Evolutionary conservation across 495 filamentous ascomycete genomes (phyloP).

Genomic region (Hyaloscypha variabilis): DNA sequence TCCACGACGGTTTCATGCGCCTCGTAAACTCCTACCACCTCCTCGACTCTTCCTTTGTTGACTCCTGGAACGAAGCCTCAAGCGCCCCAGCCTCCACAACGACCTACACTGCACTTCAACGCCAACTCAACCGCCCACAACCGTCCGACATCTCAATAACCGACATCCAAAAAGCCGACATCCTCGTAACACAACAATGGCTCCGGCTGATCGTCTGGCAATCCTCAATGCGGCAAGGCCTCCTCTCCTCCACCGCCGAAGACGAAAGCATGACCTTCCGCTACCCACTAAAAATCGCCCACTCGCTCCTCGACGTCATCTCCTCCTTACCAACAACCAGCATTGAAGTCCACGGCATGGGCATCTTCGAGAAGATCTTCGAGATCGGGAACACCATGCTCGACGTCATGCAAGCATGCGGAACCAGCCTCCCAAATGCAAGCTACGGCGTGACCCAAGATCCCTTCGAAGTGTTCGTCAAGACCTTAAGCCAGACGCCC

Average conservation of each 20-base stretch:
- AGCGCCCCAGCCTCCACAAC: conserved; percentile 22
- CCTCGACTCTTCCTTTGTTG: conserved; percentile 39
- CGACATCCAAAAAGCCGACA: conserved; percentile 62
- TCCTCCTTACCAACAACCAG: conserved; percentile 51
- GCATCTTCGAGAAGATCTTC: conserved; percentile 61
- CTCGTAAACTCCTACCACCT: conserved; percentile 51
- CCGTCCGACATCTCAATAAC: conserved; percentile 42
- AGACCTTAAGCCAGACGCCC: conserved; percentile 29
- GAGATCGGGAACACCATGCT: conserved; percentile 58
- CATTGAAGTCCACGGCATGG: conserved; percentile 63
- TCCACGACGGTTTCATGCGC: conserved; percentile 55
- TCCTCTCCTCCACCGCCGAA: conserved; percentile 46
- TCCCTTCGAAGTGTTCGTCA: conserved; percentile 29
- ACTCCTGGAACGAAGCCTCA: conserved; percentile 38
- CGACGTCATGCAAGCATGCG: conserved; percentile 48
- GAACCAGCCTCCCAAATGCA: conserved; percentile 9
- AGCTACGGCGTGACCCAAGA: conserved; percentile 23
- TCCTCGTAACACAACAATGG: conserved; percentile 65
- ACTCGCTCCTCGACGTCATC: conserved; percentile 56
- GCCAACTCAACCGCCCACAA: conserved; percentile 42
- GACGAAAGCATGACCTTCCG: conserved; percentile 58
- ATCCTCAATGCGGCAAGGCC: conserved; percentile 54
- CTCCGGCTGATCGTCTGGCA: conserved; percentile 64
- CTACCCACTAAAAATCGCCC: conserved; percentile 59
- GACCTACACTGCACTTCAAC: conserved; percentile 28